phyloP scores from a whole-genome alignment of 768 basidiomycete genomes.

The Serendipita indica region DNA sequence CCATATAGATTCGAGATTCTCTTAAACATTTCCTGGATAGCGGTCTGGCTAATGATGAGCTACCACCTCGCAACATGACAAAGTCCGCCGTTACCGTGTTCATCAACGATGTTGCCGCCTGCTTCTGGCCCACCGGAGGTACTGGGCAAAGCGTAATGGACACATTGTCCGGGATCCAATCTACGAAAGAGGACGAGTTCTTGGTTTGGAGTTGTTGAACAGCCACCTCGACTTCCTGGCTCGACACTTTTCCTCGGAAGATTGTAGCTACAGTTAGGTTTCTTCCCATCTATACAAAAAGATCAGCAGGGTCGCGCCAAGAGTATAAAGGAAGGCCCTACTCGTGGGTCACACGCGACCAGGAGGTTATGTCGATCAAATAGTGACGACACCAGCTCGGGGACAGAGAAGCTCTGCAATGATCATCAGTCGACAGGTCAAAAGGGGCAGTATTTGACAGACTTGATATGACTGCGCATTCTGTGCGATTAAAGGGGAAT shows the following conservation, averaged over 20 bases:
- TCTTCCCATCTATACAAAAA: conserved; percentile 32
- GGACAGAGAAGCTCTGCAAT: conserved; percentile 19
- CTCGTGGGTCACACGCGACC: conserved; percentile 68
- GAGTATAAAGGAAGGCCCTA: conserved; percentile 32
- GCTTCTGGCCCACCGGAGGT: conserved; percentile 64
- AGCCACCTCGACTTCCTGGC: conserved; percentile 65
- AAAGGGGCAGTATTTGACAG: not conserved
- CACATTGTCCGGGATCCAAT: conserved; percentile 90
- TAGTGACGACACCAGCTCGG: conserved; percentile 38
- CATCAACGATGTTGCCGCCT: conserved; percentile 25
- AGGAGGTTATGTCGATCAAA: conserved; percentile 71
- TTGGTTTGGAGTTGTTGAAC: conserved; percentile 61
- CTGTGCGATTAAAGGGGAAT: conserved; percentile 72
- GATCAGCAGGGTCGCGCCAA: not conserved
- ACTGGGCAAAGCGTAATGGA: conserved; percentile 72
- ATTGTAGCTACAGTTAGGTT: conserved; percentile 80
- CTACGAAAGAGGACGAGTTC: conserved; percentile 62
- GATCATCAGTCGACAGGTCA: not conserved
- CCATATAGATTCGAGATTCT: conserved; percentile 29
- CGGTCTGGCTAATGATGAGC: conserved; percentile 17
- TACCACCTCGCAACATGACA: not conserved
- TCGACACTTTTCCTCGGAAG: conserved; percentile 70
- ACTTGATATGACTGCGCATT: conserved; percentile 35
- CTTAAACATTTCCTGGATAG: conserved; percentile 76
- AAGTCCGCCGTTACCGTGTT: conserved; percentile 8